phyloP scores from a whole-genome alignment of 208 protist species.

The Crithidia bombi region DNA sequence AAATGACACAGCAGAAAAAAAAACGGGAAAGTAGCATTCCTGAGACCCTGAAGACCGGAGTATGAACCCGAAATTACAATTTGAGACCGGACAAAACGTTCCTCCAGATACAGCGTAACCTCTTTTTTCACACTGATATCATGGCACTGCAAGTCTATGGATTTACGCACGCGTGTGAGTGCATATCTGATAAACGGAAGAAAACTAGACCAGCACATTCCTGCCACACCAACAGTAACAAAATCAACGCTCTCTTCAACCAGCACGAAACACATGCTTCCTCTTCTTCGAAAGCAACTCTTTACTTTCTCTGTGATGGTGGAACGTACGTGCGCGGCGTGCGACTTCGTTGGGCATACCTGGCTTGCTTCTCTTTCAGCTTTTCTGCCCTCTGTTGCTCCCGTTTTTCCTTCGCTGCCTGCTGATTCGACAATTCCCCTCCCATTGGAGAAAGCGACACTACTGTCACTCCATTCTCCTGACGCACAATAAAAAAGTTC shows the following conservation, averaged over 20 bases:
- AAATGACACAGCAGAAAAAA: background rate
- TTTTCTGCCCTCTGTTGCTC: conserved; percentile 39
- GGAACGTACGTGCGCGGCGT: conserved; percentile 84
- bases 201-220: background rate
- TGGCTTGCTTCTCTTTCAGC: conserved; percentile 16
- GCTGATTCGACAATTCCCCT: conserved; percentile 40
- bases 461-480: conserved; percentile 64
- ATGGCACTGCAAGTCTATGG: no score
- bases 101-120: no score
- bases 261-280: background rate
- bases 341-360: conserved; percentile 8
- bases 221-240: background rate
- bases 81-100: no score
- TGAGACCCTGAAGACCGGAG: background rate
- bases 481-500: conserved; percentile 79
- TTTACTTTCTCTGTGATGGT: conserved; percentile 48
- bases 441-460: conserved; percentile 68
- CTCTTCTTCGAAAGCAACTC: background rate
- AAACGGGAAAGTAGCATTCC: background rate
- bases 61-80: no score
- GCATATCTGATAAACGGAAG: background rate
- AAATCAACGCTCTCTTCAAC: background rate
- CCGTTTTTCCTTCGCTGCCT: conserved; percentile 44
- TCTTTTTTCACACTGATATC: no score
- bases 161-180: background rate